Percentiles rank a stretch among this genome's conserved stretches.
Evolutionary conservation across 441 rosid genomes (phyloP).

Genomic region (Breynia disticha): DNA sequence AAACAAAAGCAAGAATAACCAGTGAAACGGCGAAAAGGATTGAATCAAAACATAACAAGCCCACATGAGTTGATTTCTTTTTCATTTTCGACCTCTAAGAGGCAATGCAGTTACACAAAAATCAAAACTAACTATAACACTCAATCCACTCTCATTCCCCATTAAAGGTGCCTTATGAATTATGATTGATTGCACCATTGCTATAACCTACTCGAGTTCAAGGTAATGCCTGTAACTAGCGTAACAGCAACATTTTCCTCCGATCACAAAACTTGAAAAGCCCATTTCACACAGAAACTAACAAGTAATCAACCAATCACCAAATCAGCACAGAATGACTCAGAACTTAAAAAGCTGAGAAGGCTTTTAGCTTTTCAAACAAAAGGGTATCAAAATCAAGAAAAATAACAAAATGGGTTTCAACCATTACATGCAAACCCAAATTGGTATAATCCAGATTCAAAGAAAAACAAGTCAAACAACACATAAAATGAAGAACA

Average conservation of each 20-base stretch:
- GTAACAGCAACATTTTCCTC: too few relatives aligned
- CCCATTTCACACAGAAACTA: not conserved
- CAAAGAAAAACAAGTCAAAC: not conserved
- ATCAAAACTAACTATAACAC: not conserved
- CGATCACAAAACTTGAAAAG: too few relatives aligned
- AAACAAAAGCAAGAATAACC: constrained; percentile 6
- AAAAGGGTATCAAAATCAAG: constrained; percentile 1
- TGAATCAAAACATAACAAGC: not conserved
- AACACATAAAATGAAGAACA: not conserved
- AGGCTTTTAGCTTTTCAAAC: not conserved
- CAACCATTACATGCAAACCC: constrained; percentile 3
- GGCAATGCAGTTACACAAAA: too few relatives aligned
- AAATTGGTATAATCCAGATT: too few relatives aligned
- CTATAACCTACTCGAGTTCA: not conserved
- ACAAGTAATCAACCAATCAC: not conserved
- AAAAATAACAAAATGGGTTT: constrained; percentile 13
- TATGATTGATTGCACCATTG: not conserved
- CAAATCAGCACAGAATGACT: too few relatives aligned
- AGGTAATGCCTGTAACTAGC: not conserved
- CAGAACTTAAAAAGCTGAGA: not conserved
- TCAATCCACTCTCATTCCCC: not conserved
- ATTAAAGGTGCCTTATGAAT: not conserved
- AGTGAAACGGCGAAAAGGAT: not conserved
- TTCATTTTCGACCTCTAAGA: too few relatives aligned
- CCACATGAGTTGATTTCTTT: too few relatives aligned